phyloP scores from a whole-genome alignment of 1,139 yeast species.

The Protomyces gravidus region DNA sequence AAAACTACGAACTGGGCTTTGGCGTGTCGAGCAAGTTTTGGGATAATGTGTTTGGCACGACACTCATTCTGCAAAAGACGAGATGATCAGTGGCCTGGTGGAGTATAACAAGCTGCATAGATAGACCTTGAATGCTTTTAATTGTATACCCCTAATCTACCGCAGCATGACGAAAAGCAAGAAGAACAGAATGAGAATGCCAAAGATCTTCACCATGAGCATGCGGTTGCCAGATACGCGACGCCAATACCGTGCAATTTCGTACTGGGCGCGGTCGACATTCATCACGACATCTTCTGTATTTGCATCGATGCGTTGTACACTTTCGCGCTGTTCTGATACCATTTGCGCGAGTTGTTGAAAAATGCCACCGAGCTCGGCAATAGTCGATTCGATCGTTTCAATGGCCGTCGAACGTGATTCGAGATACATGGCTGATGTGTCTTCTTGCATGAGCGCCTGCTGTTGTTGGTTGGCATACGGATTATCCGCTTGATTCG shows the following conservation, averaged over 20 bases:
- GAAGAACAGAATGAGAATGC: conserved; percentile 56
- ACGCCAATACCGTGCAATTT: conserved; percentile 81
- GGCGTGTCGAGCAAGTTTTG: conserved; percentile 93
- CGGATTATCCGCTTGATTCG: conserved; percentile 24
- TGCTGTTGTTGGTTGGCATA: conserved; percentile 19
- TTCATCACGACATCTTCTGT: conserved; percentile 89
- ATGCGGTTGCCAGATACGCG: conserved; percentile 85
- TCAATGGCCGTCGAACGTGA: conserved; percentile 89
- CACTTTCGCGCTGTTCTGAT: conserved; percentile 93
- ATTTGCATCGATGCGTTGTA: conserved; percentile 83
- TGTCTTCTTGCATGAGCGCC: conserved; percentile 46
- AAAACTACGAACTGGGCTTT: conserved; percentile 90
- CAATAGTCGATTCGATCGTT: conserved; percentile 90
- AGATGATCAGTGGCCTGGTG: too few relatives aligned
- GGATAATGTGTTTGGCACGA: conserved; percentile 78
- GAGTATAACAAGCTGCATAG: too few relatives aligned
- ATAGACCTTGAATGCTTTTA: too few relatives aligned
- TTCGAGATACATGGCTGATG: conserved; percentile 64
- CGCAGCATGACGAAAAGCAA: conserved; percentile 37
- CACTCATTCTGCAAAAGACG: conserved; percentile 7
- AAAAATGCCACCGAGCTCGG: conserved; percentile 91
- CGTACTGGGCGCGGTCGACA: conserved; percentile 91
- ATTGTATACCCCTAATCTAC: conserved; percentile 1
- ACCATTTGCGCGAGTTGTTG: conserved; percentile 97
- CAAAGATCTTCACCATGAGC: conserved; percentile 85